Evolutionary conservation across 208 protist genomes (phyloP), one percentile per base, ranked within the genome.

Genomic region (Vickermania spadyakhi): DNA sequence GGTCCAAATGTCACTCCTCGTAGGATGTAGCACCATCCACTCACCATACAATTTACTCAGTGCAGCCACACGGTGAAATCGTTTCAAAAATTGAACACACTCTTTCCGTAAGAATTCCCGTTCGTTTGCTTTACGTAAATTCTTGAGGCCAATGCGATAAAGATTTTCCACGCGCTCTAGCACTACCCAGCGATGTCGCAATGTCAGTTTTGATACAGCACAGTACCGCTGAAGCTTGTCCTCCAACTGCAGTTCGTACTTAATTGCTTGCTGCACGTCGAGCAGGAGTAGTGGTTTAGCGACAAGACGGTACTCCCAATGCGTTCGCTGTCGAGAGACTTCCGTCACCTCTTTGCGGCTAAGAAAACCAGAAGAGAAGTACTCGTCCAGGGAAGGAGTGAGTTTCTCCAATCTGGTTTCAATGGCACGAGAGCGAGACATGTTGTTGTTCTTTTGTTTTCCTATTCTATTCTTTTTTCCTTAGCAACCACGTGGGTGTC

Each of bases 341-440:
- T 89, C 72, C 21, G 75, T 65, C 4, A 74, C 79, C 67, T 91
- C 82, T 3, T 76, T 66, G 27, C 73, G 77, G 0, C 77, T 86
- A 26, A 94, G 77, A 58, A 92, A 86, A 31, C 88, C 88, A 58
- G 73, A 75, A 29, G 81, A 78, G 71, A 83, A 94, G 75, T 85
- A 91, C 73, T 94, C 88, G 56, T 94, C 85, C 36, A 92, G 45
- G 25, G 85, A 70, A 2, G 88, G 88, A 25, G 89, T 67, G 28
- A 90, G 74, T 76, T 88, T 89, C 76, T 94, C 84, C 25, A 94
- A 71, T 49, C 88, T 77, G 7, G 88, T 94, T 58, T 94, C 84
- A 64, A 94, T 87, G 23, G 88, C 88, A 51, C 71, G 80, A 64
- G 84, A 69, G 65, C 88, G 88, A 18, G 88, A 65, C 88, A 94